Conservation (phyloP, 805 yeast genomes). For the Myxozyma vanderwaltii region DNA sequence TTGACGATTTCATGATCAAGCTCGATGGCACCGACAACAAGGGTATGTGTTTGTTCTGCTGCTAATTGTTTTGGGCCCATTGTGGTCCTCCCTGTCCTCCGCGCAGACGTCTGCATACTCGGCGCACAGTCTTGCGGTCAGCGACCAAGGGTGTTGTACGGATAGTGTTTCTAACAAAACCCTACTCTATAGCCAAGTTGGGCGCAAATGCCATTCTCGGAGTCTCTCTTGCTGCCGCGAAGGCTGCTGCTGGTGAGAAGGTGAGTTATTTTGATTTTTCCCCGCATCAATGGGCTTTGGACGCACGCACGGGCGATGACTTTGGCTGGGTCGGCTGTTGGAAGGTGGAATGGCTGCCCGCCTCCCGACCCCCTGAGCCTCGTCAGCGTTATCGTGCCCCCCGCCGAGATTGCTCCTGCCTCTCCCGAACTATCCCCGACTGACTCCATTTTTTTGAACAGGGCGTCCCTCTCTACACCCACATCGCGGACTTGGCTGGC, state of each 20-base stretch:
- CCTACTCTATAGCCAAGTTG: conserved; percentile 54
- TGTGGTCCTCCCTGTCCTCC: neutral
- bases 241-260: conserved; percentile 97
- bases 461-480: conserved; percentile 89
- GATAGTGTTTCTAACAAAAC: conserved; percentile 1
- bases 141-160: conserved; percentile 12
- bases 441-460: conserved; percentile 11
- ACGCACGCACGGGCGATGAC: conserved; percentile 12
- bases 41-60: conserved; percentile 48
- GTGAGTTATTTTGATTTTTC: neutral
- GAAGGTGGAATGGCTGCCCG: neutral
- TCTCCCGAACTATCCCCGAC: conserved; percentile 4
- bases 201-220: conserved; percentile 99
- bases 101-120: neutral
- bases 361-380: conserved; percentile 13
- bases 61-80: neutral
- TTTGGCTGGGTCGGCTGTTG: conserved; percentile 7
- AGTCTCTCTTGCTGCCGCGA: conserved; percentile 95
- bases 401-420: neutral
- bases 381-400: conserved; percentile 12
- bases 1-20: conserved; percentile 80
- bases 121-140: neutral
- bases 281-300: neutral
- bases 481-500: conserved; percentile 78
- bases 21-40: conserved; percentile 98